These are phyloP conservation scores for Mucor circinelloides DNA, from an alignment of 371 early-diverging fungal genomes.

Conservation along the genomic window DNA sequence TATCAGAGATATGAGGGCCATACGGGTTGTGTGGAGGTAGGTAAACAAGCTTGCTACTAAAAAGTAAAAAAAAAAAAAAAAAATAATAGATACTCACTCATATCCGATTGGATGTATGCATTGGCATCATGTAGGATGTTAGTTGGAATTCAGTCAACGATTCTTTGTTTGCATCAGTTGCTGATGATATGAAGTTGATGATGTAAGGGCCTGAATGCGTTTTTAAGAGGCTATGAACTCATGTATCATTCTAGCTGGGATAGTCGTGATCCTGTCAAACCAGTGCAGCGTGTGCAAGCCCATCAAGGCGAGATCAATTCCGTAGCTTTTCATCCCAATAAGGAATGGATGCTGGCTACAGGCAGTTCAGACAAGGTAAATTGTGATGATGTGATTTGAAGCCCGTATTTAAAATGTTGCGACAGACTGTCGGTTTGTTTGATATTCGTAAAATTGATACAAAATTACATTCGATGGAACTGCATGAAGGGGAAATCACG, in stretches of 20 bases:
- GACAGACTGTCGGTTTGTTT: conserved; percentile 90
- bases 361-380: conserved; percentile 91
- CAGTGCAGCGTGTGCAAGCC: conserved; percentile 75
- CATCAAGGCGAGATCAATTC: conserved; percentile 93
- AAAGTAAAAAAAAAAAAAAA: neutral
- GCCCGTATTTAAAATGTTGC: neutral
- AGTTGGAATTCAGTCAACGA: conserved; percentile 87
- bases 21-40: conserved; percentile 90
- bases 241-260: conserved; percentile 64
- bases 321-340: conserved; percentile 89
- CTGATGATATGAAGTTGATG: conserved; percentile 90
- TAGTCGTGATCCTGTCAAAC: conserved; percentile 58
- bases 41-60: conserved; percentile 32
- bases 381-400: neutral
- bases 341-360: conserved; percentile 91
- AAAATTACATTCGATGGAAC: conserved; percentile 84
- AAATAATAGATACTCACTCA: neutral
- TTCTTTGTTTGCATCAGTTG: conserved; percentile 92
- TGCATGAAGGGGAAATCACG: conserved; percentile 91
- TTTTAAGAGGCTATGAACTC: too few relatives aligned
- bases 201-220: too few relatives aligned
- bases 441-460: conserved; percentile 90
- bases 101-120: conserved; percentile 7
- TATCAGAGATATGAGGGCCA: conserved; percentile 80
- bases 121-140: conserved; percentile 74